Percentiles rank a stretch among this genome's conserved stretches.
phyloP scores from a whole-genome alignment of 352 stramenopile genomes.

The Globisporangium takayamanum region DNA sequence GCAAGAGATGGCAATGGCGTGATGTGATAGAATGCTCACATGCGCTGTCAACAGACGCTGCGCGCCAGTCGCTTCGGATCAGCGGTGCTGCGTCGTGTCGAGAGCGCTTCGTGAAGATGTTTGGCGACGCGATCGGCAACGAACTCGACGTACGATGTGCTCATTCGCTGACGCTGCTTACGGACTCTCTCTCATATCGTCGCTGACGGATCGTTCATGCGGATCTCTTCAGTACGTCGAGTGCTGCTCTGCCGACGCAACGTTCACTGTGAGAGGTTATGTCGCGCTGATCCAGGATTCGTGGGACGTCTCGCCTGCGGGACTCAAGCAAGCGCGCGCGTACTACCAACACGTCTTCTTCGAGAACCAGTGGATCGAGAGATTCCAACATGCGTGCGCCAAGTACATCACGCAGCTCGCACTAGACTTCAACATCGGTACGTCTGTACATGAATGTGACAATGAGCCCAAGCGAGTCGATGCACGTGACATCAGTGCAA shows the following conservation, averaged over 20 bases:
- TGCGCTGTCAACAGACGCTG: conserved; percentile 1
- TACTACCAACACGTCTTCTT: conserved; percentile 77
- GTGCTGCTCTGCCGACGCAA: conserved; percentile 14
- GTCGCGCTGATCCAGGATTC: conserved; percentile 37
- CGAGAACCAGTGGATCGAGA: conserved; percentile 48
- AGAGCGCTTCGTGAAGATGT: conserved; percentile 34
- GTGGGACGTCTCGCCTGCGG: conserved; percentile 20
- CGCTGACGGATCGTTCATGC: background rate
- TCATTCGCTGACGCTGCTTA: background rate
- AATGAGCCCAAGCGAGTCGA: background rate
- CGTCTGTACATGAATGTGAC: background rate
- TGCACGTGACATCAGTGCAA: background rate
- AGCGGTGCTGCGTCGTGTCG: conserved; percentile 12
- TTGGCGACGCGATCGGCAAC: conserved; percentile 33
- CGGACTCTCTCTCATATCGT: background rate
- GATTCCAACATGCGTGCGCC: conserved; percentile 46
- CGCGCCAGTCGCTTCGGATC: conserved; percentile 13
- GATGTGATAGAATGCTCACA: background rate
- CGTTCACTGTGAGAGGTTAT: conserved; percentile 47
- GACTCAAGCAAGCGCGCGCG: conserved; percentile 49
- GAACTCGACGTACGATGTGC: conserved; percentile 28
- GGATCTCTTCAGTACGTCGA: conserved; percentile 25
- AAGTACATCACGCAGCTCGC: conserved; percentile 31
- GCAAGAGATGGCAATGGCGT: background rate
- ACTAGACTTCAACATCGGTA: conserved; percentile 3